phyloP scores from a whole-genome alignment of 2,329 filamentous ascomycete species.

The Teratosphaeria destructans region DNA sequence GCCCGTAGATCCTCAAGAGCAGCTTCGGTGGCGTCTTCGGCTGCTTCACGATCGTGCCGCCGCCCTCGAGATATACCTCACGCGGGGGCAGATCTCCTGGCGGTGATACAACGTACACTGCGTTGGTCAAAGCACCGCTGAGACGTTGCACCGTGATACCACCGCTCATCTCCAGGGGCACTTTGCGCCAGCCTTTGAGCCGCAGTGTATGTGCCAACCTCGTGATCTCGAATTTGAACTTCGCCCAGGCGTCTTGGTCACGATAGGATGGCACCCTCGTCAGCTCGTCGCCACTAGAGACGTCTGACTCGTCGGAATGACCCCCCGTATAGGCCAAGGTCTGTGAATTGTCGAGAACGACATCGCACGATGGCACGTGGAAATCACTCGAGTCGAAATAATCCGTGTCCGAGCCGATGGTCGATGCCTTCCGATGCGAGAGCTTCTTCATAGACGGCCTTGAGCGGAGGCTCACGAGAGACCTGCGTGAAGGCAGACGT shows the following conservation, averaged over 20 bases:
- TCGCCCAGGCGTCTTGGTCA: slow-evolving; percentile 57
- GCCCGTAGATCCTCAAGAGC: slow-evolving; percentile 83
- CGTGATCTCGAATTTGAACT: slow-evolving; percentile 86
- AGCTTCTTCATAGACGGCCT: slow-evolving; percentile 20
- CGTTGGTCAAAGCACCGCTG: slow-evolving; percentile 90
- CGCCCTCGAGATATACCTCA: slow-evolving; percentile 29
- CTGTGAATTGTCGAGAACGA: slow-evolving; percentile 77
- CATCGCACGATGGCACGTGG: slow-evolving; percentile 77
- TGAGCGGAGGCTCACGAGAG: slow-evolving; percentile 10
- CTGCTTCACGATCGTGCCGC: slow-evolving; percentile 23
- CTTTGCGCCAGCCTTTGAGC: slow-evolving; percentile 81
- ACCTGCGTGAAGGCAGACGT: slow-evolving; percentile 11
- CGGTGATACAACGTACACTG: slow-evolving; percentile 86
- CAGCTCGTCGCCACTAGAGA: slow-evolving; percentile 29
- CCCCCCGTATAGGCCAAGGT: slow-evolving; percentile 66
- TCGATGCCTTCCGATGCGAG: slow-evolving; percentile 29
- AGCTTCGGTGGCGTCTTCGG: slow-evolving; percentile 57
- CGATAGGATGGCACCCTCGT: slow-evolving; percentile 17
- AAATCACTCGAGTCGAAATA: slow-evolving; percentile 63
- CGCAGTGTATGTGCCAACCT: slow-evolving; percentile 78
- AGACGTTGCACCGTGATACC: slow-evolving; percentile 62
- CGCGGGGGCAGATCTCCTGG: slow-evolving; percentile 49
- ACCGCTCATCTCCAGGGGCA: slow-evolving; percentile 61
- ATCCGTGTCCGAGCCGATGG: slow-evolving; percentile 72
- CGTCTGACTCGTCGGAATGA: slow-evolving; percentile 35